Conservation (phyloP, 2,329 filamentous ascomycete species). For the Pseudopyrenochaeta lycopersici region DNA sequence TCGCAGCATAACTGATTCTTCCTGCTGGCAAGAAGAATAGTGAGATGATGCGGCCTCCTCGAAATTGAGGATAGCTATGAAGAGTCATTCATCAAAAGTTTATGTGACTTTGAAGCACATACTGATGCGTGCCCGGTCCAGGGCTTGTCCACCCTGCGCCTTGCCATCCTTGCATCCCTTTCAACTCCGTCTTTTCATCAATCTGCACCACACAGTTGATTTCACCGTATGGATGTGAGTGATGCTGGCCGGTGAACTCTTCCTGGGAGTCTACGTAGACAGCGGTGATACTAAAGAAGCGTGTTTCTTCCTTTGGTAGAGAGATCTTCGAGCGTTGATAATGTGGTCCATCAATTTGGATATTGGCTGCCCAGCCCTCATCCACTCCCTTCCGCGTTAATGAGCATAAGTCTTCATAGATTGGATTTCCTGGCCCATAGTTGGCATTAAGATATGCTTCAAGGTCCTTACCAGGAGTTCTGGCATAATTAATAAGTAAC, state of each 20-base stretch:
- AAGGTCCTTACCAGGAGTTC: slow-evolving; percentile 48
- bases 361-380: slow-evolving; percentile 50
- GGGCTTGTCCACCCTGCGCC: slow-evolving; percentile 65
- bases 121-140: slow-evolving; percentile 64
- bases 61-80: slow-evolving; percentile 59
- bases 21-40: slow-evolving; percentile 66
- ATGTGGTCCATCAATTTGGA: slow-evolving; percentile 37
- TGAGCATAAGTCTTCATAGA: slow-evolving; percentile 48
- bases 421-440: slow-evolving; percentile 48
- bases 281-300: slow-evolving; percentile 65
- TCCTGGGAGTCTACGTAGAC: slow-evolving; percentile 65
- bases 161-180: slow-evolving; percentile 66
- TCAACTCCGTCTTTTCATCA: slow-evolving; percentile 60
- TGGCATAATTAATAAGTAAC: slow-evolving; percentile 10
- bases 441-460: slow-evolving; percentile 44
- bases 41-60: slow-evolving; percentile 61
- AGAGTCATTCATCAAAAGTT: neutral
- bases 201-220: slow-evolving; percentile 65
- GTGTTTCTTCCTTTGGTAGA: slow-evolving; percentile 56
- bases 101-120: slow-evolving; percentile 10
- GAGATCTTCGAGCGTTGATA: slow-evolving; percentile 55
- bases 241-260: slow-evolving; percentile 63
- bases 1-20: slow-evolving; percentile 60
- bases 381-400: slow-evolving; percentile 44
- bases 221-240: slow-evolving; percentile 64